phyloP scores from a whole-genome alignment of 2,329 filamentous ascomycete species.

The Alternaria brassicicola region DNA sequence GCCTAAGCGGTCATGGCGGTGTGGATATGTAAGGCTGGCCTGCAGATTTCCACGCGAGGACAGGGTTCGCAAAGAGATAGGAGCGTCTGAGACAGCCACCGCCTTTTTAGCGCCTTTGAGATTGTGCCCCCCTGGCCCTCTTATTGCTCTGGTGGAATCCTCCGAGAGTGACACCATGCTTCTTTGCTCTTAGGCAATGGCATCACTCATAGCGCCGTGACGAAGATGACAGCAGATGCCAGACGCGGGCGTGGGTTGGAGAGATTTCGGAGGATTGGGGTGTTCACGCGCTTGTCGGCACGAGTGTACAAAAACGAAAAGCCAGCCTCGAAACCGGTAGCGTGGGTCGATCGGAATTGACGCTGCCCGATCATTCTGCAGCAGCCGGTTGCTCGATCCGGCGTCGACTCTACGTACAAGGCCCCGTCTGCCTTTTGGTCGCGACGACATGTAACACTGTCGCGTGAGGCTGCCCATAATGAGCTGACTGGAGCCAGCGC shows the following conservation, averaged over 20 bases:
- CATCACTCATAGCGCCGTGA: slow-evolving; percentile 13
- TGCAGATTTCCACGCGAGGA: slow-evolving; percentile 48
- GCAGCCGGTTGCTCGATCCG: slow-evolving; percentile 14
- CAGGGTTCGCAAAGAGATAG: slow-evolving; percentile 32
- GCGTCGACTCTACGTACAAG: slow-evolving; percentile 14
- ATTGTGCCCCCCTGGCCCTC: slow-evolving; percentile 23
- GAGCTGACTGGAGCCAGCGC: slow-evolving; percentile 42
- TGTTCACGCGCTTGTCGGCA: slow-evolving; percentile 14
- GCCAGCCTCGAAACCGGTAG: slow-evolving; percentile 8
- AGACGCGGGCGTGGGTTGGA: slow-evolving; percentile 21
- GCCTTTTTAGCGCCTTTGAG: slow-evolving; percentile 44
- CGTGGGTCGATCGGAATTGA: slow-evolving; percentile 20
- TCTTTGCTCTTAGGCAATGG: slow-evolving; percentile 17
- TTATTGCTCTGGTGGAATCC: slow-evolving; percentile 39
- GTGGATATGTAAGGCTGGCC: slow-evolving; percentile 46
- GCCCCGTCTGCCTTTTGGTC: slow-evolving; percentile 6
- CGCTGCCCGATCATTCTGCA: slow-evolving; percentile 30
- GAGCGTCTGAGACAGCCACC: slow-evolving; percentile 44
- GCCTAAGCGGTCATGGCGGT: slow-evolving; percentile 33
- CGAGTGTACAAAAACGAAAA: slow-evolving; percentile 4
- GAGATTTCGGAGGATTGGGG: slow-evolving; percentile 20
- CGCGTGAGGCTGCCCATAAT: slow-evolving; percentile 23
- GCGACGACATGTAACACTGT: slow-evolving; percentile 19
- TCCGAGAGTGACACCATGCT: slow-evolving; percentile 32
- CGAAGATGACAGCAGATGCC: slow-evolving; percentile 15